Conservation (phyloP, 768 basidiomycete genomes). For the Chalciporus chontae region DNA sequence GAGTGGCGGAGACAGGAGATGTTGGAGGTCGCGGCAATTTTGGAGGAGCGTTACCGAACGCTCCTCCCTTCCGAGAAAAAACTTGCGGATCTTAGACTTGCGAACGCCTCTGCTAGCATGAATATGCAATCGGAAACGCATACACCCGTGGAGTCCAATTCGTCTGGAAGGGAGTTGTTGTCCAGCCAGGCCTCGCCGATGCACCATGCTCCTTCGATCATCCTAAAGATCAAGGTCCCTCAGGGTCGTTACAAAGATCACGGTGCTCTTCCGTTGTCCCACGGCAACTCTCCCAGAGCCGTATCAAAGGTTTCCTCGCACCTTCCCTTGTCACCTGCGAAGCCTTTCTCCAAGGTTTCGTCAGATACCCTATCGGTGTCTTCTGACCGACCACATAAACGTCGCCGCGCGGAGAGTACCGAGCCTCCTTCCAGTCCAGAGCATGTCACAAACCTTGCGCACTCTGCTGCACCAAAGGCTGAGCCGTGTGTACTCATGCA, state of each 20-base stretch:
- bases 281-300: constrained; percentile 16
- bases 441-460: constrained; percentile 10
- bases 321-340: constrained; percentile 18
- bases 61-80: constrained; percentile 66
- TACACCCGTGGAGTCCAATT: constrained; percentile 14
- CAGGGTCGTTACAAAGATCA: constrained; percentile 23
- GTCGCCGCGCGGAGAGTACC: constrained; percentile 18
- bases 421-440: constrained; percentile 29
- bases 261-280: constrained; percentile 4
- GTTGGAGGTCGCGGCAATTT: constrained; percentile 58
- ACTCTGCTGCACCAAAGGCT: constrained; percentile 13
- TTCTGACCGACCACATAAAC: constrained; percentile 31
- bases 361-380: constrained; percentile 26
- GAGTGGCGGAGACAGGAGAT: constrained; percentile 71
- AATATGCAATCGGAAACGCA: constrained; percentile 14
- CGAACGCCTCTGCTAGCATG: constrained; percentile 17
- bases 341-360: constrained; percentile 29
- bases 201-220: constrained; percentile 23
- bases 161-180: constrained; percentile 7
- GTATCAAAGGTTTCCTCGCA: constrained; percentile 10
- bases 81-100: constrained; percentile 31
- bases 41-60: constrained; percentile 74
- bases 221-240: constrained; percentile 34
- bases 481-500: constrained; percentile 41
- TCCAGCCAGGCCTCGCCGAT: constrained; percentile 13